Evolutionary conservation across 2,329 filamentous ascomycete genomes (phyloP).

Genomic region (Meredithiella fracta): DNA sequence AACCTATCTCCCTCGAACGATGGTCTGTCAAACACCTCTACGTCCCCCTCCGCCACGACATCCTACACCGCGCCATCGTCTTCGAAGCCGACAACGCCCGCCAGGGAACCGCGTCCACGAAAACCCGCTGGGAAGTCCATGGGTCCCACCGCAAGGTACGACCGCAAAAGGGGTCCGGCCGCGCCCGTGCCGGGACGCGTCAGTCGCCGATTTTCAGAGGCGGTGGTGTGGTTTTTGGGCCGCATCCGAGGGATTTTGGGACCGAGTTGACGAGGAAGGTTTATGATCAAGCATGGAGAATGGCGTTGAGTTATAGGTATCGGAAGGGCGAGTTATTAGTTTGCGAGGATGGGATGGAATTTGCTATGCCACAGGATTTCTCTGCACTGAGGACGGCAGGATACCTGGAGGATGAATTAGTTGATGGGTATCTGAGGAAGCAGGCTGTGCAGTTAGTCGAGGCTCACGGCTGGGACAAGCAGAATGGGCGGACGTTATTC

Average conservation of each 20-base stretch:
- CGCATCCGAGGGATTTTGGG: slow-evolving; percentile 77
- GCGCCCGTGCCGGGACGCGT: slow-evolving; percentile 60
- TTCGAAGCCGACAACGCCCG: slow-evolving; percentile 84
- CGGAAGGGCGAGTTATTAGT: slow-evolving; percentile 73
- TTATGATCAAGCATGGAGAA: slow-evolving; percentile 92
- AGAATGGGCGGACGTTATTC: slow-evolving; percentile 55
- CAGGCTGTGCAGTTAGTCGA: slow-evolving; percentile 53
- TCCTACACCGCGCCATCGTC: slow-evolving; percentile 80
- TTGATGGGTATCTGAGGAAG: slow-evolving; percentile 41
- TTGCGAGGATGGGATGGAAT: slow-evolving; percentile 60
- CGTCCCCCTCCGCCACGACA: slow-evolving; percentile 74
- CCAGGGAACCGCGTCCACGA: slow-evolving; percentile 69
- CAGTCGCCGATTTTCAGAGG: slow-evolving; percentile 71
- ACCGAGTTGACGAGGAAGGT: slow-evolving; percentile 73
- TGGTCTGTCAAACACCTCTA: slow-evolving; percentile 73
- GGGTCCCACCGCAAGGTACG: slow-evolving; percentile 70
- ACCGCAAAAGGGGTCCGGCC: slow-evolving; percentile 73
- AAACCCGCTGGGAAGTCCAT: slow-evolving; percentile 67
- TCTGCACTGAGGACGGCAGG: slow-evolving; percentile 22
- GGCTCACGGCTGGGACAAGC: slow-evolving; percentile 51
- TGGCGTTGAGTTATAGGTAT: slow-evolving; percentile 82
- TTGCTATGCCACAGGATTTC: slow-evolving; percentile 39
- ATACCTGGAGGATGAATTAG: slow-evolving; percentile 20
- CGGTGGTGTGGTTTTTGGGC: slow-evolving; percentile 81
- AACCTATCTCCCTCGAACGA: slow-evolving; percentile 59